Conservation (phyloP, 176 grass and related monocot species). For the Aegilops tauschii region DNA sequence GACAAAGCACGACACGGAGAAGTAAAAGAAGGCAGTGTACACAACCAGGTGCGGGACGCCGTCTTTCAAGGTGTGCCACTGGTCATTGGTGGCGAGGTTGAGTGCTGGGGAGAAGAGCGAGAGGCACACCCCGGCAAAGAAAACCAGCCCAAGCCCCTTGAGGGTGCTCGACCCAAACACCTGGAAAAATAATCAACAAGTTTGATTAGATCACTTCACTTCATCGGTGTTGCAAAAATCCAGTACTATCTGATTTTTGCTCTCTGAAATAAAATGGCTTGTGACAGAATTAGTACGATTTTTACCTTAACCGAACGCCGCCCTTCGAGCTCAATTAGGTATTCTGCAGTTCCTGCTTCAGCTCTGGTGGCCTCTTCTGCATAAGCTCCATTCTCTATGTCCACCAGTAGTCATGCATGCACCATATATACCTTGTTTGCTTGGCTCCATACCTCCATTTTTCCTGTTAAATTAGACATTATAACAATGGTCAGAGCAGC, state of each 20-base stretch:
- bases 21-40: conserved; percentile 97
- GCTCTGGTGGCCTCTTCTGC: conserved; percentile 36
- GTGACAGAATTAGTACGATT: background rate
- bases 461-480: background rate
- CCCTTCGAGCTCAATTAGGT: conserved; percentile 65
- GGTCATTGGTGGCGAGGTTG: conserved; percentile 90
- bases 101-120: conserved; percentile 89
- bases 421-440: background rate
- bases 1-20: conserved; percentile 76
- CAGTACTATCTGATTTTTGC: background rate
- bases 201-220: background rate
- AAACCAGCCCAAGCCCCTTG: conserved; percentile 76
- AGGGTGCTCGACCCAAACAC: conserved; percentile 53
- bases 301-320: conserved; percentile 78
- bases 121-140: conserved; percentile 78
- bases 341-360: conserved; percentile 83
- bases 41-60: conserved; percentile 73
- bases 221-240: background rate
- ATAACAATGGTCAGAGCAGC: background rate
- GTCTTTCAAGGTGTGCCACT: conserved; percentile 67
- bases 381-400: conserved; percentile 55
- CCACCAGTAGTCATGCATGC: background rate
- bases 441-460: background rate
- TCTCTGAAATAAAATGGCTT: background rate
- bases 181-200: background rate